Evolutionary conservation across 2,329 filamentous ascomycete genomes (phyloP).

Genomic region (Ophioceras dolichostomum): DNA sequence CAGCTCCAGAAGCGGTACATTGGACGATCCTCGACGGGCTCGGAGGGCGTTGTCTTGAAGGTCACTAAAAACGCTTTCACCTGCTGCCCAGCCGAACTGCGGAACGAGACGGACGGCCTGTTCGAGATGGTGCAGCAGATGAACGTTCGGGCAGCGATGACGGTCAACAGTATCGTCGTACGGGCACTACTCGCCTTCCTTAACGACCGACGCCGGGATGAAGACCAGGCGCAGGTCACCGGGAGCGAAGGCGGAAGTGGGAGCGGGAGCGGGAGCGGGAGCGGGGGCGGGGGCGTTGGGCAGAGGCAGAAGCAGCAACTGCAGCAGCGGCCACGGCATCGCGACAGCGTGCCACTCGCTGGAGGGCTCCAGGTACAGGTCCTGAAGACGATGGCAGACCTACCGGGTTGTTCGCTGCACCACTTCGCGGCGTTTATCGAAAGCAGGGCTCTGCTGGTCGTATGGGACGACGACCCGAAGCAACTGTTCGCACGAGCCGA

Average conservation of each 20-base stretch:
- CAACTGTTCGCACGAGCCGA: constrained; percentile 57
- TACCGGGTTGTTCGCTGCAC: constrained; percentile 58
- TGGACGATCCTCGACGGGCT: constrained; percentile 50
- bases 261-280: too few species aligned
- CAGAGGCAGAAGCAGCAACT: too few species aligned
- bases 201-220: constrained; percentile 44
- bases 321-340: too few species aligned
- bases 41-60: constrained; percentile 61
- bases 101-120: constrained; percentile 47
- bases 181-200: constrained; percentile 59
- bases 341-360: constrained; percentile 59
- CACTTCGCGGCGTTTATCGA: constrained; percentile 71
- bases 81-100: constrained; percentile 54
- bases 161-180: constrained; percentile 64
- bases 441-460: constrained; percentile 54
- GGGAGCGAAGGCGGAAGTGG: too few species aligned
- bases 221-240: too few species aligned
- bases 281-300: too few species aligned
- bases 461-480: constrained; percentile 70
- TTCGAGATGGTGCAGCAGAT: constrained; percentile 46
- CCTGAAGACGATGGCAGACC: constrained; percentile 55
- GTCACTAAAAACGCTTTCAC: constrained; percentile 57
- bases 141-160: constrained; percentile 48
- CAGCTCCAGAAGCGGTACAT: constrained; percentile 59
- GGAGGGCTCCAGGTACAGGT: constrained; percentile 66